Base-by-base conservation (phyloP, 2,329 filamentous ascomycete species). In the Diaporthe sp. region DNA sequence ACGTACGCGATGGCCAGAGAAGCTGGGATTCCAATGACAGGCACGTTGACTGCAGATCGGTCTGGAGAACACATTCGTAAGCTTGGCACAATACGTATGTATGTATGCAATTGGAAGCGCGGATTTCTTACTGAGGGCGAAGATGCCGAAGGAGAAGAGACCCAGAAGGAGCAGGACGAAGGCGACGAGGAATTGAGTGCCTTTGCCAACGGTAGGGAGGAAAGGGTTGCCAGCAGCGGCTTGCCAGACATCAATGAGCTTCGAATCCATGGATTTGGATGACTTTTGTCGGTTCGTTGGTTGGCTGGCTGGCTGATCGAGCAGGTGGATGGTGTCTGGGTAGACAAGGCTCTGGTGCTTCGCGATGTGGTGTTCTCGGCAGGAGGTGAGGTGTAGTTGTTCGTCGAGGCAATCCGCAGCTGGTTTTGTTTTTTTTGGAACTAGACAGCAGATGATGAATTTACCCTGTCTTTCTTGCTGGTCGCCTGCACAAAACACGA, bases 191-290 rank as follows among this genome's bases (percentile, higher is more conserved):
- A 98, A 97, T 80, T 98, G 97, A 83, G 88, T 92, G 82, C 92
- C 90, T 88, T 98, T 98, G 84, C 90, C 90, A 81, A 98, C 87
- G 75, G 92, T 84, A 77, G 96, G 95, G 80, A 92, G 86, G 87
- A 97, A 98, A 78, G 95, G 95, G 88, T 92, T 94, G 90, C 92
- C 91, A 86, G 94, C 91, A 87, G 96, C 94, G 90, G 95, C 94
- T 90, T 97, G 94, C 96, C 96, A 98, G 88, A 98, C 90, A 85
- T 97, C 92, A 86, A 93, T 92, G 85, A 98, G 88, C 89, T 94
- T 95, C 82, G 92, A 91, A 91, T 94, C 93, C 92, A 94, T 94
- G 87, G 73, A n/a, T 17, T 10, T 49, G 28, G 19, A 42, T 22
- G 70, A 28, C 19, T 25, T 19, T 44, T 12, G 71, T 73, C 28